phyloP scores from a whole-genome alignment of 495 filamentous ascomycete genomes.

The Schizothecium vesticola region DNA sequence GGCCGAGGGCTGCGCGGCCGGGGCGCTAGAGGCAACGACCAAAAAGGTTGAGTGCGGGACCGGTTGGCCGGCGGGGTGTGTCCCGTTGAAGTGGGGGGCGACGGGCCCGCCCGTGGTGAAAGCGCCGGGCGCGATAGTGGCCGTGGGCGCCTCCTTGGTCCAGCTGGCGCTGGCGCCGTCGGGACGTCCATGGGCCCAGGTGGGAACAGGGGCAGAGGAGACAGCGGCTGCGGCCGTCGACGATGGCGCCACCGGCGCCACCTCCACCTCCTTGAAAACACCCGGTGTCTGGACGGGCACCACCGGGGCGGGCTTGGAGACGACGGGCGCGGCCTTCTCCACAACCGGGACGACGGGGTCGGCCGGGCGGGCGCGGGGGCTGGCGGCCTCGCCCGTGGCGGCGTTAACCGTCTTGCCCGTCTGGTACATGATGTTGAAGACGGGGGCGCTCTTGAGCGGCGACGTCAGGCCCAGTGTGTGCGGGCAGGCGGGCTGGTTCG shows the following conservation, averaged over 20 bases:
- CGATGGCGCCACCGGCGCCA: background rate
- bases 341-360: background rate
- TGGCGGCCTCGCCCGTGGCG: background rate
- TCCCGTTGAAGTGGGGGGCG: background rate
- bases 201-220: background rate
- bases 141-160: background rate
- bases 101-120: background rate
- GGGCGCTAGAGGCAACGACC: background rate
- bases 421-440: constrained; percentile 37
- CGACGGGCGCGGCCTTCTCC: background rate
- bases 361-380: background rate
- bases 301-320: background rate
- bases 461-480: constrained; percentile 26
- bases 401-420: constrained; percentile 27
- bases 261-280: background rate
- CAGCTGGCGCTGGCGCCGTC: background rate
- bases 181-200: background rate
- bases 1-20: background rate
- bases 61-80: background rate
- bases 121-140: background rate
- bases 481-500: constrained; percentile 36
- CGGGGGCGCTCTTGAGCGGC: constrained; percentile 7
- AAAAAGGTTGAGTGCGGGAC: background rate
- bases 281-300: background rate
- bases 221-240: background rate